These are phyloP conservation scores for Aciculoconidium aculeatum DNA, from an alignment of 805 yeast genomes.

Conservation along the genomic window DNA sequence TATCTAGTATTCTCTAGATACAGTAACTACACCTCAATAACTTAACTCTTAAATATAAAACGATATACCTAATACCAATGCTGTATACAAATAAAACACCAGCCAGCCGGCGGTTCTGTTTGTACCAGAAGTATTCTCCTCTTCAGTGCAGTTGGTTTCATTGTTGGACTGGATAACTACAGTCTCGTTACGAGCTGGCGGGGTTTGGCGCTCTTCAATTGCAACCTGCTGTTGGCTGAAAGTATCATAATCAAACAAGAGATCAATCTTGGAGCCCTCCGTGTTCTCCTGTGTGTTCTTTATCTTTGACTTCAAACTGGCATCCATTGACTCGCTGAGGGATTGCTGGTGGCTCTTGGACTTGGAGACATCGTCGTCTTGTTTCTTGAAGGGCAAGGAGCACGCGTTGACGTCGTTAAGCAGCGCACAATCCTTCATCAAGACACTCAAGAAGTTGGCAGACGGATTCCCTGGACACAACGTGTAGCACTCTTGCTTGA, in stretches of 20 bases:
- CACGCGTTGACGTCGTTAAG: constrained; percentile 48
- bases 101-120: too few species aligned
- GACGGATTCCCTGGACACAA: constrained; percentile 46
- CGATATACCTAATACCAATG: too few species aligned
- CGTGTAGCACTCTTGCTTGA: constrained; percentile 40
- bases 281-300: not conserved
- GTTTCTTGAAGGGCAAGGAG: constrained; percentile 43
- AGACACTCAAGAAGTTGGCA: constrained; percentile 40
- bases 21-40: too few species aligned
- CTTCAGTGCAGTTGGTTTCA: too few species aligned
- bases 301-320: constrained; percentile 2
- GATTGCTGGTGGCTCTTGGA: too few species aligned
- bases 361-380: constrained; percentile 18
- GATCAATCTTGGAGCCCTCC: too few species aligned
- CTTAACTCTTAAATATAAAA: too few species aligned
- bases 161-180: not conserved
- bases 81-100: too few species aligned
- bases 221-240: constrained; percentile 1
- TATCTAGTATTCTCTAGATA: too few species aligned
- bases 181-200: not conserved
- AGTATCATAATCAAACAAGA: constrained; percentile 5
- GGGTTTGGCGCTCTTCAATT: too few species aligned
- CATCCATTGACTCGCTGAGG: too few species aligned
- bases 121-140: too few species aligned
- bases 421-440: constrained; percentile 40